A percentile compares a stretch with the other conserved stretches of the same genome.
phyloP scores from a whole-genome alignment of 371 early-diverging fungal genomes.

The Rhizopus delemar region DNA sequence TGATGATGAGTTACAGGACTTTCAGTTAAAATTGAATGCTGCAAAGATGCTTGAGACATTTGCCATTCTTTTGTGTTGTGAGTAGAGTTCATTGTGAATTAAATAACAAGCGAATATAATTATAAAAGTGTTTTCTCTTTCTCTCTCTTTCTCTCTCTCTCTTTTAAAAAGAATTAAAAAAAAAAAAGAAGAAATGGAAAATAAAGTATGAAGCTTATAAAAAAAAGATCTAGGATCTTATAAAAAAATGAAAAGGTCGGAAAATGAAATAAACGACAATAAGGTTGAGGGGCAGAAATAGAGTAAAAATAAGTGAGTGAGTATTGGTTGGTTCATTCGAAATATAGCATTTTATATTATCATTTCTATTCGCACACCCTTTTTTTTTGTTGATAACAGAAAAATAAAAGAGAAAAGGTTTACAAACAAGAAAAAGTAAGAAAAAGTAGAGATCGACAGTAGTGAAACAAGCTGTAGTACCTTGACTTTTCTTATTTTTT shows the following conservation, averaged over 20 bases:
- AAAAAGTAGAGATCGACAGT: slow-evolving; percentile 6
- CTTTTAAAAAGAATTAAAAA: slow-evolving; percentile 9
- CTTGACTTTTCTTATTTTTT: neutral
- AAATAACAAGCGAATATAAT: no score
- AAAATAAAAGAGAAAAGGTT: neutral
- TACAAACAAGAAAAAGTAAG: slow-evolving; percentile 12
- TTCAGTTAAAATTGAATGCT: slow-evolving; percentile 29
- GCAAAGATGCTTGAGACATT: slow-evolving; percentile 31
- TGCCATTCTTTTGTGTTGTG: slow-evolving; percentile 48
- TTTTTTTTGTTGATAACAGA: neutral
- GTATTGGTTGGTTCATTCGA: slow-evolving; percentile 10
- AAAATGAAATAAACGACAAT: slow-evolving; percentile 22
- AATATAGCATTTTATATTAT: slow-evolving; percentile 2
- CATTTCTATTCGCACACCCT: neutral
- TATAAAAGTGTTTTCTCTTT: no score
- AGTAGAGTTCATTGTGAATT: slow-evolving; percentile 33
- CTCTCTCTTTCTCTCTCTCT: slow-evolving; percentile 1
- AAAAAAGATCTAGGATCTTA: slow-evolving; percentile 19
- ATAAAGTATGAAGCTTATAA: slow-evolving; percentile 5
- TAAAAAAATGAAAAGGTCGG: slow-evolving; percentile 25
- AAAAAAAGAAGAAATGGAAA: slow-evolving; percentile 10
- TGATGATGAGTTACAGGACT: slow-evolving; percentile 29
- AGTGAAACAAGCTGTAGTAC: neutral
- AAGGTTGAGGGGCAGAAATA: slow-evolving; percentile 35
- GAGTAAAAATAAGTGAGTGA: neutral